Conservation (phyloP, 176 grass and related monocot genomes). For the Oryza punctata region DNA sequence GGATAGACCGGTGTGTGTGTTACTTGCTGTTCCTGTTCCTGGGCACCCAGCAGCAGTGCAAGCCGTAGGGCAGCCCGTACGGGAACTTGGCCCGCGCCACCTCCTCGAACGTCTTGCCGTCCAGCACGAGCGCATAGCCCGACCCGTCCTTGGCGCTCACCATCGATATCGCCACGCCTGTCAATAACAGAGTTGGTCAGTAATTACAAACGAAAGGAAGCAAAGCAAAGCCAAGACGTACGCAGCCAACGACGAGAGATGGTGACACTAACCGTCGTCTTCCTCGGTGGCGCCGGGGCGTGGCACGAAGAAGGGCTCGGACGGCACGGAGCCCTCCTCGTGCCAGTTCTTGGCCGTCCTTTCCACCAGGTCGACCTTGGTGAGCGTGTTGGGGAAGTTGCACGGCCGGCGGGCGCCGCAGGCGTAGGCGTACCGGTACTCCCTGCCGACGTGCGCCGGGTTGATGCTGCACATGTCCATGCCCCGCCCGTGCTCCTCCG, state of each 20-base stretch:
- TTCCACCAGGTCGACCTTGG: slow-evolving; percentile 85
- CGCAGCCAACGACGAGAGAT: not conserved
- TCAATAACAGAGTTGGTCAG: not conserved
- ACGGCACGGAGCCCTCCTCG: slow-evolving; percentile 88
- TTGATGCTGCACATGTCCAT: slow-evolving; percentile 99
- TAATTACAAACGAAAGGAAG: no score
- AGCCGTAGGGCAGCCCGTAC: slow-evolving; percentile 89
- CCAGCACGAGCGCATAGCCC: slow-evolving; percentile 78
- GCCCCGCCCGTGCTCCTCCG: slow-evolving; percentile 80
- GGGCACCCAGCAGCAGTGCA: slow-evolving; percentile 98
- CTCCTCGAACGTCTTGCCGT: slow-evolving; percentile 78
- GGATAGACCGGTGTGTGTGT: not conserved
- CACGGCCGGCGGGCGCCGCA: slow-evolving; percentile 88
- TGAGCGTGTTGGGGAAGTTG: slow-evolving; percentile 99
- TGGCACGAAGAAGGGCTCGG: slow-evolving; percentile 88
- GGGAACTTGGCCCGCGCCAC: slow-evolving; percentile 87
- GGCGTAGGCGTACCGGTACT: slow-evolving; percentile 88
- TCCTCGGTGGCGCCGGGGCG: slow-evolving; percentile 77
- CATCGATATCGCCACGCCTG: slow-evolving; percentile 91
- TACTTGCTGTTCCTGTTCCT: slow-evolving; percentile 37
- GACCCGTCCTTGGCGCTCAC: slow-evolving; percentile 87
- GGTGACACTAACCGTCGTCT: slow-evolving; percentile 71
- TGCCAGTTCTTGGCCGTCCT: slow-evolving; percentile 92
- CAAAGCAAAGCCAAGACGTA: not conserved
- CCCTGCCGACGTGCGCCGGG: slow-evolving; percentile 71